Base-by-base conservation (phyloP, 2,329 filamentous ascomycete species). In the Chrysoporthe puriensis region DNA sequence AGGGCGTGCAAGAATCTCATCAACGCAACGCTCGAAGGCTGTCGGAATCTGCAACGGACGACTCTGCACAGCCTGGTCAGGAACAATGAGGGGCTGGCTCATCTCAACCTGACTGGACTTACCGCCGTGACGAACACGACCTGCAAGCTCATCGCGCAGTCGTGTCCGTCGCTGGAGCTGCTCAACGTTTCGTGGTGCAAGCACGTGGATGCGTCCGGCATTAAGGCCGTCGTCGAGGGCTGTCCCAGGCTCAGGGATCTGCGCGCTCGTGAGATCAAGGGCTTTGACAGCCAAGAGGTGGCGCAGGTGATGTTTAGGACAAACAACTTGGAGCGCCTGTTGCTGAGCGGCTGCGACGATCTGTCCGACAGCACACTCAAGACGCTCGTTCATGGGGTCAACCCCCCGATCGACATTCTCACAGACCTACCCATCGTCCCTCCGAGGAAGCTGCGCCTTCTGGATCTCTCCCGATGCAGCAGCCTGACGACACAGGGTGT, bases 131-230 rank as follows among this genome's bases (percentile, higher is more conserved):
- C 90, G 42, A 97, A 97, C 76, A 87, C 88, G 32, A 92, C 93
- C 0, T 94, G 96, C 87, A 92, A 90, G 74, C 93, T 96, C 69
- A 91, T 99, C 69, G 90, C 92, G 0, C 85, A 91, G 64, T 90
- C 90, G 50, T 98, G 95, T 73, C 89, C 90, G 1, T 89, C 90
- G 61, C 83, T 99, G n/a, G 90, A 97, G 77, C 85, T 87, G 66
- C 85, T 98, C 71, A 96, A 97, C 74, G 87, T 98, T 26, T 97
- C 94, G 0, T 98, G 95, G 93, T 99, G 96, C 80, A 90, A 89
- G 72, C 91, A 93, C 69, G 88, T 97, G 75, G 91, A 96, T 74
- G 91, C 92, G 9, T 83, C 86, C 14, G 94, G 94, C 4, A 81
- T 98, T 64, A 88, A 85, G 71, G 86, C 86, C 63, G 85, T 99